Evolutionary conservation across 352 stramenopile genomes (phyloP).

Genomic region (Elongisporangium anandrum): DNA sequence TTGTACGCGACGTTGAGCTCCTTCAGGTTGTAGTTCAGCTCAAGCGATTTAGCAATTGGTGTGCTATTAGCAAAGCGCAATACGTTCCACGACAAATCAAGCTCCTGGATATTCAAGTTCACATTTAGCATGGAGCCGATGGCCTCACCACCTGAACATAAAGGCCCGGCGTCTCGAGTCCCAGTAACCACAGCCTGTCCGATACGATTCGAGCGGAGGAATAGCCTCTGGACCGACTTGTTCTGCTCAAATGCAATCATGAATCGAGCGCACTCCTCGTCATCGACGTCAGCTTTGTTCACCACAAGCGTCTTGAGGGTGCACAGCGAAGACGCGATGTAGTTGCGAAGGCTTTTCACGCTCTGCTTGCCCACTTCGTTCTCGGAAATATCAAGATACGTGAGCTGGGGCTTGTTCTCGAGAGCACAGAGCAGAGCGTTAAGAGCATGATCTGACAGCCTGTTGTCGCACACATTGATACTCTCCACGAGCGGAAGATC

Average conservation of each 20-base stretch:
- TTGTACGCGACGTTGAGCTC: conserved; percentile 71
- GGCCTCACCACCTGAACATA: conserved; percentile 49
- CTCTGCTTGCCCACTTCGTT: conserved; percentile 50
- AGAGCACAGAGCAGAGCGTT: conserved; percentile 47
- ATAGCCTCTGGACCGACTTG: conserved; percentile 58
- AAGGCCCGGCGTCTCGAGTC: background rate
- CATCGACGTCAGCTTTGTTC: conserved; percentile 53
- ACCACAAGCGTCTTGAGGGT: conserved; percentile 48
- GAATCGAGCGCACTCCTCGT: conserved; percentile 62
- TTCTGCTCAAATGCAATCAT: conserved; percentile 73
- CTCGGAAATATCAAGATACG: conserved; percentile 51
- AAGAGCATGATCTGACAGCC: conserved; percentile 44
- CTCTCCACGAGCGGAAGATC: conserved; percentile 59
- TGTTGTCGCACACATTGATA: conserved; percentile 63
- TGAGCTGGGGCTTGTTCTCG: conserved; percentile 66
- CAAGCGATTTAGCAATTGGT: conserved; percentile 44
- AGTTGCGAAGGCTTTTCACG: conserved; percentile 39
- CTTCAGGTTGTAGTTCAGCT: conserved; percentile 60
- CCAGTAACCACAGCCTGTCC: conserved; percentile 39
- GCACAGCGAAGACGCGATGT: conserved; percentile 60
- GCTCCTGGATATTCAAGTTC: conserved; percentile 59
- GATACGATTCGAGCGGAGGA: conserved; percentile 68
- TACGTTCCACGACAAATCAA: conserved; percentile 88
- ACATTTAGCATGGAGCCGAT: conserved; percentile 77
- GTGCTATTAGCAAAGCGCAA: conserved; percentile 32